Evolutionary conservation across 2,329 filamentous ascomycete genomes (phyloP).

Genomic region (Neophaeococcomyces aloes): DNA sequence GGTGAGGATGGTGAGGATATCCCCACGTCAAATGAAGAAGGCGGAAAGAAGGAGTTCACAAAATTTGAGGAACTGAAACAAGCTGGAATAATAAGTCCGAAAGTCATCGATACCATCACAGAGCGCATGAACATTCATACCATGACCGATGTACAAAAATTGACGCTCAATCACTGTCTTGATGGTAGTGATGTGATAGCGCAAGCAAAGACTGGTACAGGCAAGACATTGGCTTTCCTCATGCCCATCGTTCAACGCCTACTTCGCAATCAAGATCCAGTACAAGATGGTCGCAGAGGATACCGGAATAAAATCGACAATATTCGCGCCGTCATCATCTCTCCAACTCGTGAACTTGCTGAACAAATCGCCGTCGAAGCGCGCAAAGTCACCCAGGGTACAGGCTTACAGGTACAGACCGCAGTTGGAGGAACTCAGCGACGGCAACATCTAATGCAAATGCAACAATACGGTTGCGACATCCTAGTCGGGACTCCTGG

Average conservation of each 20-base stretch:
- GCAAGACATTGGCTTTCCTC: constrained; percentile 41
- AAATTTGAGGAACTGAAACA: constrained; percentile 31
- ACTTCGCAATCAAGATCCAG: constrained; percentile 24
- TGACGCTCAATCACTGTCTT: constrained; percentile 71
- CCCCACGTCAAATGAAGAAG: not conserved
- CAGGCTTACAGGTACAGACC: constrained; percentile 58
- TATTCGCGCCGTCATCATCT: constrained; percentile 29
- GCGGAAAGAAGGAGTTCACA: constrained; percentile 22
- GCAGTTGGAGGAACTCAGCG: constrained; percentile 93
- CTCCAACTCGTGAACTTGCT: constrained; percentile 40
- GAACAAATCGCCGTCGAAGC: constrained; percentile 37
- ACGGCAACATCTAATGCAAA: constrained; percentile 52
- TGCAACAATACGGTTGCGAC: constrained; percentile 46
- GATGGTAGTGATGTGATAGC: constrained; percentile 64
- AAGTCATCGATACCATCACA: constrained; percentile 59
- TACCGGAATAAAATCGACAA: not conserved
- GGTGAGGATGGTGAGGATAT: too few species aligned
- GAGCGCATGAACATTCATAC: constrained; percentile 61
- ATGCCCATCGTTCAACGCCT: constrained; percentile 39
- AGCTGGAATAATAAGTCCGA: constrained; percentile 45
- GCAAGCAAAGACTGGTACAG: constrained; percentile 43
- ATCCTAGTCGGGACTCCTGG: constrained; percentile 41
- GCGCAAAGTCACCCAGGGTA: constrained; percentile 47
- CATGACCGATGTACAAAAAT: constrained; percentile 88
- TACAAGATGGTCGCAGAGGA: constrained; percentile 28